These are phyloP conservation scores for Earliella scabrosa DNA, from an alignment of 1,284 basidiomycete species.

Conservation along the genomic window DNA sequence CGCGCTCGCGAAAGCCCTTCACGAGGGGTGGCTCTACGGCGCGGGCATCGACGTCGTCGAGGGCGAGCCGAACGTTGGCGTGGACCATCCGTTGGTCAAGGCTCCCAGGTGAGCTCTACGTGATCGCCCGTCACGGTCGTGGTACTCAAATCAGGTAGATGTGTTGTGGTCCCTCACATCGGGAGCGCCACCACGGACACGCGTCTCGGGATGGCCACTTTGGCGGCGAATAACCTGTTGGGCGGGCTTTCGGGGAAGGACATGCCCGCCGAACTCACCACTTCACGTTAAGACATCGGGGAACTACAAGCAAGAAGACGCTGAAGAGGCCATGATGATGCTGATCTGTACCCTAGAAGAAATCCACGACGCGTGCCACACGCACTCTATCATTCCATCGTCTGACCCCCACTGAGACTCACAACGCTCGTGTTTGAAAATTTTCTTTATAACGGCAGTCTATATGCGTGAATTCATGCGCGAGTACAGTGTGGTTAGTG, in stretches of 20 bases:
- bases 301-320: no score
- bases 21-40: constrained; percentile 82
- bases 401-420: no score
- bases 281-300: constrained; percentile 2
- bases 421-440: neutral
- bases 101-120: constrained; percentile 59
- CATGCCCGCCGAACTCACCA: constrained; percentile 57
- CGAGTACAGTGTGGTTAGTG: constrained; percentile 4
- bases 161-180: constrained; percentile 87
- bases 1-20: constrained; percentile 83
- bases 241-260: constrained; percentile 50
- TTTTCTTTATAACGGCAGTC: neutral
- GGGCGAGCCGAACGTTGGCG: constrained; percentile 82
- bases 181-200: constrained; percentile 90
- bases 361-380: no score
- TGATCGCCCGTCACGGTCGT: no score
- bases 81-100: constrained; percentile 81
- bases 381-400: no score
- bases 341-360: no score
- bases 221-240: constrained; percentile 71
- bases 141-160: constrained; percentile 47
- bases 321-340: no score
- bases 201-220: constrained; percentile 79
- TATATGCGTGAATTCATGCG: constrained; percentile 6
- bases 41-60: constrained; percentile 95